phyloP scores from a whole-genome alignment of 2,329 filamentous ascomycete species.

The Knoxdaviesia capensis region DNA sequence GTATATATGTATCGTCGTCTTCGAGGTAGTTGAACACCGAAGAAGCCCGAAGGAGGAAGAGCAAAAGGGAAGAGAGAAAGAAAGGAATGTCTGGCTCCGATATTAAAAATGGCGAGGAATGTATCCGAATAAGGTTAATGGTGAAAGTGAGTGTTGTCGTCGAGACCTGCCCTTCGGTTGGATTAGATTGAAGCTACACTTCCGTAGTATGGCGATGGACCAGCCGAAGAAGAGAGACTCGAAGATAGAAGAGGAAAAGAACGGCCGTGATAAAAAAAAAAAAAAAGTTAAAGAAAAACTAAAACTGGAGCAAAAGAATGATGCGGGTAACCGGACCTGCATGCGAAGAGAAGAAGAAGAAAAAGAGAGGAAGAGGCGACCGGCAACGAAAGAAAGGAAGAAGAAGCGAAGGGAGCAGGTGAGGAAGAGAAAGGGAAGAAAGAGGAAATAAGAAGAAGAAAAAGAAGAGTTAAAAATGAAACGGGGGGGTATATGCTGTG shows the following conservation, averaged over 20 bases:
- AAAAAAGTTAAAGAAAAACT: conserved; percentile 13
- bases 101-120: background rate
- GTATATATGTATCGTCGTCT: too few relatives aligned
- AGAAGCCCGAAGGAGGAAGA: background rate
- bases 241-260: conserved; percentile 4
- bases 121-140: background rate
- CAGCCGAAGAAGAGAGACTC: background rate
- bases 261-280: conserved; percentile 2
- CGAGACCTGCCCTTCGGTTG: conserved; percentile 2
- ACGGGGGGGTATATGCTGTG: background rate
- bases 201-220: background rate
- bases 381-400: conserved; percentile 12
- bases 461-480: conserved; percentile 4
- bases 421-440: conserved; percentile 8
- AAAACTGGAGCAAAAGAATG: conserved; percentile 2
- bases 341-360: conserved; percentile 8
- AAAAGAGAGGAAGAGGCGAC: conserved; percentile 10
- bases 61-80: conserved; percentile 5
- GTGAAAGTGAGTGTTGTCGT: conserved; percentile 2
- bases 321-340: conserved; percentile 34
- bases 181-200: background rate
- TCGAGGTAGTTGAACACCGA: too few relatives aligned
- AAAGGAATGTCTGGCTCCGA: background rate
- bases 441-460: conserved; percentile 8
- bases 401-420: conserved; percentile 12